Conservation (phyloP, 495 filamentous ascomycete genomes). For the Neurospora terricola region DNA sequence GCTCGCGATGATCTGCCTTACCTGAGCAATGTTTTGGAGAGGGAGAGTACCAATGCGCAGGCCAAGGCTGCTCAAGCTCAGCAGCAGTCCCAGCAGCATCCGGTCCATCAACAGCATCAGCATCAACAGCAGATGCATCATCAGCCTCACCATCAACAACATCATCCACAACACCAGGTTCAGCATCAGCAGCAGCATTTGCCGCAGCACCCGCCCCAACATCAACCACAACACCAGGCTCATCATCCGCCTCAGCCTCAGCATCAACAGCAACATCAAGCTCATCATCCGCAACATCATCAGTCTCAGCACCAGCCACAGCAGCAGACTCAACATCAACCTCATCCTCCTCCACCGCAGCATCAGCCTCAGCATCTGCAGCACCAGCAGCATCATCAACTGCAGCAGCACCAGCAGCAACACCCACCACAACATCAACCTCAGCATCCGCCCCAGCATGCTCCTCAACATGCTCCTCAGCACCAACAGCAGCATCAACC, state of each 20-base stretch:
- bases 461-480: neutral
- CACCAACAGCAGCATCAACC: neutral
- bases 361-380: neutral
- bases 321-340: conserved; percentile 3
- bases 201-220: neutral
- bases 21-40: conserved; percentile 37
- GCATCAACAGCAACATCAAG: neutral
- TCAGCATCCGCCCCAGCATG: conserved; percentile 3
- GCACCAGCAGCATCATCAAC: neutral
- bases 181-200: conserved; percentile 1
- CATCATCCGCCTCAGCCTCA: conserved; percentile 1
- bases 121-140: conserved; percentile 4
- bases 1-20: conserved; percentile 38
- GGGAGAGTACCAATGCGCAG: conserved; percentile 18
- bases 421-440: neutral
- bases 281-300: neutral
- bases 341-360: neutral
- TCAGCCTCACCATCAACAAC: neutral
- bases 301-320: neutral
- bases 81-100: conserved; percentile 5
- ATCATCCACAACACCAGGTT: conserved; percentile 1
- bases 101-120: neutral
- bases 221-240: conserved; percentile 1
- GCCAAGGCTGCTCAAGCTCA: conserved; percentile 3
- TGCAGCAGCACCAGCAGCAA: neutral